Percentiles rank a stretch among this genome's conserved stretches.
Conservation (phyloP, 352 stramenopile genomes). For the Phytophthora colocasiae region DNA sequence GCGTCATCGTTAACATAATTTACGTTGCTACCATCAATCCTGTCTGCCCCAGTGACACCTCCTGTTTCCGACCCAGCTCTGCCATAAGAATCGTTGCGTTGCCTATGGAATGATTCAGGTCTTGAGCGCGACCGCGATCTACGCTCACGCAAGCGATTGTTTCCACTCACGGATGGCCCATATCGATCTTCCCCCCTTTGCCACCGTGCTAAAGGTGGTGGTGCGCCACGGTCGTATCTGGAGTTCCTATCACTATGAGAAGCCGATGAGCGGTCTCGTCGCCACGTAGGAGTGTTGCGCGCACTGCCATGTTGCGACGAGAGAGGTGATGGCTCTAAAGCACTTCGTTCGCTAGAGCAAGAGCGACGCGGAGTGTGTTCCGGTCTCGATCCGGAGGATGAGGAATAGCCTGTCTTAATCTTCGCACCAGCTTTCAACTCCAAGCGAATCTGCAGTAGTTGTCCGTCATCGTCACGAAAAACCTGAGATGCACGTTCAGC, state of each 20-base stretch:
- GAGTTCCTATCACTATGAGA: constrained; percentile 17
- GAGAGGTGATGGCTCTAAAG: constrained; percentile 24
- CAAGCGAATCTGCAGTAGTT: constrained; percentile 46
- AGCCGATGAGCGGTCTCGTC: constrained; percentile 16
- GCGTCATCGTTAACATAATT: neutral
- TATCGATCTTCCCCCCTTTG: constrained; percentile 10
- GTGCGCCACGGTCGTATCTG: constrained; percentile 13
- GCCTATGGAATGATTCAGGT: constrained; percentile 12
- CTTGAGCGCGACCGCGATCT: constrained; percentile 32
- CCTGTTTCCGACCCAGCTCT: constrained; percentile 1
- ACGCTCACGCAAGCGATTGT: constrained; percentile 20
- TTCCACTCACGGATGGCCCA: constrained; percentile 13
- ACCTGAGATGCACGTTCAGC: constrained; percentile 43
- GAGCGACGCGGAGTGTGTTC: constrained; percentile 32
- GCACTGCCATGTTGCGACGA: constrained; percentile 26
- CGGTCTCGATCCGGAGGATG: neutral
- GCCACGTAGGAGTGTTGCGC: constrained; percentile 23
- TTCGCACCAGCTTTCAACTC: constrained; percentile 47
- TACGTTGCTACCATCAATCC: constrained; percentile 1
- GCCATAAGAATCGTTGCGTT: constrained; percentile 6
- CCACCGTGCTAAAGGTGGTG: constrained; percentile 1
- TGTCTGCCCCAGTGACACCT: neutral
- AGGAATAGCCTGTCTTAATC: constrained; percentile 35
- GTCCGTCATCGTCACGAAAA: constrained; percentile 53
- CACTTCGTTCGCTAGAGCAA: constrained; percentile 43